A percentile compares a stretch with the other conserved stretches of the same genome.
Evolutionary conservation across 805 yeast species (phyloP).

Genomic region (Kluyveromyces siamensis): DNA sequence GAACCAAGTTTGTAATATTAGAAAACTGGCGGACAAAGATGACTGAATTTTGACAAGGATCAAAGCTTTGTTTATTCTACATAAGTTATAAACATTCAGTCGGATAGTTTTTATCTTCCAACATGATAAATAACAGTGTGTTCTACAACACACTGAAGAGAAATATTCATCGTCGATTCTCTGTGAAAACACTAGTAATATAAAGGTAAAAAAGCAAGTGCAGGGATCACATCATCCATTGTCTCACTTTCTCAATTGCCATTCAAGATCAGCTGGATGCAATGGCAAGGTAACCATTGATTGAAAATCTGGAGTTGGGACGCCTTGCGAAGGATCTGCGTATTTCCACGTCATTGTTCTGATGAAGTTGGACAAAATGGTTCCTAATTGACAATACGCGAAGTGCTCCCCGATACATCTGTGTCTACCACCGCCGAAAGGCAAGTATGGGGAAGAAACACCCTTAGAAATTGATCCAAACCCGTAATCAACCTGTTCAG

Average conservation of each 20-base stretch:
- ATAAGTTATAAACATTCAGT: background rate
- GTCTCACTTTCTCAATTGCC: slow-evolving; percentile 51
- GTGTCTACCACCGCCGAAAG: slow-evolving; percentile 99
- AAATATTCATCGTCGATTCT: background rate
- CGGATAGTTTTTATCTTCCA: background rate
- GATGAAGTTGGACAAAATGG: slow-evolving; percentile 65
- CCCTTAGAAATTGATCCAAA: slow-evolving; percentile 95
- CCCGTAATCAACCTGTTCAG: slow-evolving; percentile 72
- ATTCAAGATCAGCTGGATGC: slow-evolving; percentile 60
- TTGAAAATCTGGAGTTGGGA: slow-evolving; percentile 69
- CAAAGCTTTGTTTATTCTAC: background rate
- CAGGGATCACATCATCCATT: background rate
- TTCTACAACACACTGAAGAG: background rate
- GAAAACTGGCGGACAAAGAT: background rate
- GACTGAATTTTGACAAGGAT: background rate
- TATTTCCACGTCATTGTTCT: slow-evolving; percentile 72
- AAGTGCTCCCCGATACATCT: slow-evolving; percentile 99
- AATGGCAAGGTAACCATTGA: slow-evolving; percentile 90
- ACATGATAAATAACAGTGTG: background rate
- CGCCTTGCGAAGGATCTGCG: slow-evolving; percentile 39
- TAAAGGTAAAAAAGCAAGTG: background rate
- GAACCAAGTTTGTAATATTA: background rate
- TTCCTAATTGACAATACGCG: slow-evolving; percentile 88
- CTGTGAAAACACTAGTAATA: background rate
- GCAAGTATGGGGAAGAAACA: slow-evolving; percentile 90